Conservation (phyloP, 208 protist species). For the Leishmania arabica region DNA sequence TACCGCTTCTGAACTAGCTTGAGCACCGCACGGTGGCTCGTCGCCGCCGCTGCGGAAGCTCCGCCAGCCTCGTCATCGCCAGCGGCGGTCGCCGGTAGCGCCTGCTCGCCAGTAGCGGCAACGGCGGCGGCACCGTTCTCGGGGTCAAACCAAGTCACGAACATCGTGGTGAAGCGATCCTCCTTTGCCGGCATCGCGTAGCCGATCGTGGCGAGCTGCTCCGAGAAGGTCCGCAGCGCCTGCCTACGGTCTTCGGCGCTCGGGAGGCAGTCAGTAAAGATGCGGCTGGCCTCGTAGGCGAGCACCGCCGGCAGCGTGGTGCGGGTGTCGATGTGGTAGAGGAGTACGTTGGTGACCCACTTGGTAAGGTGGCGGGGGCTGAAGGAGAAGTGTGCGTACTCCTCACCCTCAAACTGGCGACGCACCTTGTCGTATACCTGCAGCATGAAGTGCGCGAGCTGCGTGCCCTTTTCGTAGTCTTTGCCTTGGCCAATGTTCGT, state of each 20-base stretch:
- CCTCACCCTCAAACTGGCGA: slow-evolving; percentile 92
- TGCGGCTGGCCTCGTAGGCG: slow-evolving; percentile 91
- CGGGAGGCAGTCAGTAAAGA: slow-evolving; percentile 95
- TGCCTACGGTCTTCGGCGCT: slow-evolving; percentile 65
- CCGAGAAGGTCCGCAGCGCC: slow-evolving; percentile 73
- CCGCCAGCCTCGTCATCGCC: not conserved
- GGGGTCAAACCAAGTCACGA: slow-evolving; percentile 81
- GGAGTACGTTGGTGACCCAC: slow-evolving; percentile 91
- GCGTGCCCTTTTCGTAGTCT: slow-evolving; percentile 66
- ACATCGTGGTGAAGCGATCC: slow-evolving; percentile 80
- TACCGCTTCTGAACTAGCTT: slow-evolving; percentile 74
- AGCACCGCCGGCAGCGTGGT: slow-evolving; percentile 92
- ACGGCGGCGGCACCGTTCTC: slow-evolving; percentile 4
- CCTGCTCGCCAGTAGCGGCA: not conserved
- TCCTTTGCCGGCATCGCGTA: slow-evolving; percentile 77
- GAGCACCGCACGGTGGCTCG: slow-evolving; percentile 13
- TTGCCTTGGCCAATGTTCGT: slow-evolving; percentile 62
- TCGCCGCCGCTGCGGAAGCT: not conserved
- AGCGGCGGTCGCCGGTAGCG: too few relatives aligned
- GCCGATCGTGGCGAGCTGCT: slow-evolving; percentile 86
- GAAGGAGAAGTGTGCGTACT: slow-evolving; percentile 96
- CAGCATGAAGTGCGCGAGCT: slow-evolving; percentile 93
- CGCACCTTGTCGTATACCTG: slow-evolving; percentile 94
- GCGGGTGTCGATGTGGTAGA: slow-evolving; percentile 91
- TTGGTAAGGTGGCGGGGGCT: slow-evolving; percentile 96